Base-by-base conservation (phyloP, 2,329 filamentous ascomycete genomes). In the Onygenales sp. region DNA sequence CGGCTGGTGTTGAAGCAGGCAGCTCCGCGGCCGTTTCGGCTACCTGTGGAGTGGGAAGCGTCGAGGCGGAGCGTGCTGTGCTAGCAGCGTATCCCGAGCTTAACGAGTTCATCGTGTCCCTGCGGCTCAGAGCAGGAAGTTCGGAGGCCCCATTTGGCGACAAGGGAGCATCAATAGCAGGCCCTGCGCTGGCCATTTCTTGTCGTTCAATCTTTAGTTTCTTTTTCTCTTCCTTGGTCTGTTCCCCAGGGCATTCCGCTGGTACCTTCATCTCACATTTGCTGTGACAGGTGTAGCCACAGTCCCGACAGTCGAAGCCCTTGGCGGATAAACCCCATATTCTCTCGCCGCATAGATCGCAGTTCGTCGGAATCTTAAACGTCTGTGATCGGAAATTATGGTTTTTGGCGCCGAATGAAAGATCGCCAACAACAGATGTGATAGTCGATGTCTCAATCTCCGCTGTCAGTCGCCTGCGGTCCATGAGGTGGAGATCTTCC, bases 261-360 rank as follows among this genome's bases (percentile, higher is more conserved):
- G 93, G 90, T 0, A 97, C 93, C 72, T 97, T 98, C 86, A 98
- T 93, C 74, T 98, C 89, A 69, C 93, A 98, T 73, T 98, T 98
- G 76, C 85, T 94, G 72, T 98, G 93, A 66, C 93, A 98, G 2
- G 91, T 96, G 72, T 96, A 98, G 36, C 94, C 93, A 65, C 93
- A 98, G 69, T 97, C 92, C 61, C 87, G 83, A 66, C 93, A 98
- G 67, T 95, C 91, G 66, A 95, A 94, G 0, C 93, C 93, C 72
- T 98, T 98, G 39, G 93, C 92, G 33, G 89, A 95, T 42, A 98
- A 71, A 0, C 93, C 93, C 93, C 93, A 98, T 67, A 98, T 95
- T 32, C 93, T 83, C 66, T 98, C 93, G 14, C 91, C 91, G 63
- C 93, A 98, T 10, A 96, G 79, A 69, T 98, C 93, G 73, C 93